Base-by-base conservation (phyloP, 2,329 filamentous ascomycete genomes). In the Onygenales sp. region DNA sequence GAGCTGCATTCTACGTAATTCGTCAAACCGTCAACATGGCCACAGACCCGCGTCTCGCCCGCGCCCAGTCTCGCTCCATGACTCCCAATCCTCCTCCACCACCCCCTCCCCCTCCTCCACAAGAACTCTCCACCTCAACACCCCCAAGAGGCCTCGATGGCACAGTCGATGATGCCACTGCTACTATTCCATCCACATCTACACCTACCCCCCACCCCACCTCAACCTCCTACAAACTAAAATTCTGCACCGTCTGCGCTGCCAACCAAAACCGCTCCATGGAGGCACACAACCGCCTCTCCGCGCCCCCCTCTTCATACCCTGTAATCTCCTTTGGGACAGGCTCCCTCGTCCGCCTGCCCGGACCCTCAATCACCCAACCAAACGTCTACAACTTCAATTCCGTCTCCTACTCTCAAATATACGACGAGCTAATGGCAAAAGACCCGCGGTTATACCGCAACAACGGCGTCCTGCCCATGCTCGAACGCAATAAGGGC, bases 191-290 rank as follows among this genome's bases (percentile, higher is more conserved):
- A 44, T 52, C 56, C 32, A 56, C 55, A 39, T 46, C 51, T 31
- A 54, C 53, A 50, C 54, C 45, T 54, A 47, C 57, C 40, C 60
- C 57, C 31, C 57, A 74, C 52, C 71, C 74, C 31, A 70, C 74
- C 11, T 75, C 79, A 31, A 75, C 74, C n/a, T 81, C 78, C 51
- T 95, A 85, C 78, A 95, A 93, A 72, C 80, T 98, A 57, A 59
- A 58, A 54, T 59, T 59, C 54, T 59, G 57, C 52, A 59, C 57
- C 44, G 57, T 98, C n/a, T 98, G 93, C 72, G 93, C 93, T 6
- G 95, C 90, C 65, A 98, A 98, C 65, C 90, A 98, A 70, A 98
- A 98, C 67, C 84, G 93, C 83, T 95, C 88, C n/a, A 97, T 98
- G 93, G 93, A 97, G 78, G 92, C 92, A n/a, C 93, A 98, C 70